Conservation (phyloP, 768 basidiomycete species). For the Asterophora parasitica region DNA sequence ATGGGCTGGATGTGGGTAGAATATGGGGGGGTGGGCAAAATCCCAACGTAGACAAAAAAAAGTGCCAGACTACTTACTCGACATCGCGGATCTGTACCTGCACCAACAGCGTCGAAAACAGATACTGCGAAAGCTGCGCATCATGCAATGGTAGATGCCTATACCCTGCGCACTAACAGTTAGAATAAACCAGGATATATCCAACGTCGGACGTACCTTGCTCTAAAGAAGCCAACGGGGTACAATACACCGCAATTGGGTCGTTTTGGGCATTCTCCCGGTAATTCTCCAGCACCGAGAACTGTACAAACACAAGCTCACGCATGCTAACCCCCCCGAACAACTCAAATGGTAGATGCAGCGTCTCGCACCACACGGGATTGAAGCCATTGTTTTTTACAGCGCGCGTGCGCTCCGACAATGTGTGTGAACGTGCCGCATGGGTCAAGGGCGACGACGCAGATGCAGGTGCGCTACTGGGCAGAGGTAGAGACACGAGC, state of each 20-base stretch:
- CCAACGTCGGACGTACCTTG: conserved; percentile 44
- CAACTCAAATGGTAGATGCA: conserved; percentile 72
- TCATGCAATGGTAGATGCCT: conserved; percentile 90
- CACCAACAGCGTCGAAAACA: conserved; percentile 94
- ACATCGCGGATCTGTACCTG: conserved; percentile 44
- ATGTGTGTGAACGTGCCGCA: conserved; percentile 9
- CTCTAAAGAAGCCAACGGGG: conserved; percentile 64
- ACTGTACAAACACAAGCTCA: conserved; percentile 80
- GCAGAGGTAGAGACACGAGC: too few species aligned
- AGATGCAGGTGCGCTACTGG: background rate
- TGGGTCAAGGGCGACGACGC: too few species aligned
- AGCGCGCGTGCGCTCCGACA: conserved; percentile 53
- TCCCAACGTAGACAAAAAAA: too few species aligned
- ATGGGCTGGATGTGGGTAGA: too few species aligned
- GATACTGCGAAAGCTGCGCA: conserved; percentile 76
- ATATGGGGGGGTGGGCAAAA: too few species aligned
- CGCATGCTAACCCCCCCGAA: conserved; percentile 70
- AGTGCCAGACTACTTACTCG: too few species aligned
- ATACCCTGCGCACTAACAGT: conserved; percentile 52
- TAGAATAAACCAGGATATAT: background rate
- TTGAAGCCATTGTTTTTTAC: conserved; percentile 92
- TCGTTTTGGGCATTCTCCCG: conserved; percentile 50
- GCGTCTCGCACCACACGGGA: conserved; percentile 75
- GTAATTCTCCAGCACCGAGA: conserved; percentile 68
- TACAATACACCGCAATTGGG: conserved; percentile 71